These are phyloP conservation scores for Penicillium tannophilum DNA, from an alignment of 495 filamentous ascomycete genomes.

Conservation along the genomic window DNA sequence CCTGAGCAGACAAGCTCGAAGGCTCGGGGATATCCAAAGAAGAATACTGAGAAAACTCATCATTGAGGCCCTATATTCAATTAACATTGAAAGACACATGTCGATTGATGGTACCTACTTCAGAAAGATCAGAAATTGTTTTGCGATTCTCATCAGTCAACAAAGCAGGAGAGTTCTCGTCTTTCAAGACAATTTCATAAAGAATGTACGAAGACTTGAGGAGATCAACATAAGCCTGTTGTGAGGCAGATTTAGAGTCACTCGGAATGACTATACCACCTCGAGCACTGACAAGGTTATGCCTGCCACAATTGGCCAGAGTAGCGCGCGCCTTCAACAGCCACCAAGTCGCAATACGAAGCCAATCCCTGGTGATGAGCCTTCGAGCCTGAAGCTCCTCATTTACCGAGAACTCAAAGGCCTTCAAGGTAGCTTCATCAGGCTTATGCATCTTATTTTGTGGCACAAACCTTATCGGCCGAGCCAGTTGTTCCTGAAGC, in stretches of 20 bases:
- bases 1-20: conserved; percentile 28
- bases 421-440: conserved; percentile 23
- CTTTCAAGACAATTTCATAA: conserved; percentile 38
- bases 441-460: conserved; percentile 35
- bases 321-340: conserved; percentile 37
- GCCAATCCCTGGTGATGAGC: conserved; percentile 39
- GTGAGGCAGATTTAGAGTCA: conserved; percentile 24
- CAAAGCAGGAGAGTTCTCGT: conserved; percentile 26
- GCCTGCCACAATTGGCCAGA: conserved; percentile 30
- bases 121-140: conserved; percentile 41
- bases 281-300: conserved; percentile 25
- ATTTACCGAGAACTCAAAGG: conserved; percentile 27
- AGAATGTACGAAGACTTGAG: conserved; percentile 48
- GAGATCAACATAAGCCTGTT: conserved; percentile 45
- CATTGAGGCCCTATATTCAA: conserved; percentile 35
- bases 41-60: conserved; percentile 38
- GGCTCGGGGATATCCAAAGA: conserved; percentile 33
- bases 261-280: conserved; percentile 31
- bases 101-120: conserved; percentile 22
- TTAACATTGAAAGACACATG: background rate
- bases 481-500: conserved; percentile 31
- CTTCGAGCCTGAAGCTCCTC: conserved; percentile 30
- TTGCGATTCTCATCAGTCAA: conserved; percentile 43
- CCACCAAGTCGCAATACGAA: conserved; percentile 49
- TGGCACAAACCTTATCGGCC: conserved; percentile 35